Evolutionary conservation across 371 early-diverging fungal genomes (phyloP).

Genomic region (Mortierella sp.): DNA sequence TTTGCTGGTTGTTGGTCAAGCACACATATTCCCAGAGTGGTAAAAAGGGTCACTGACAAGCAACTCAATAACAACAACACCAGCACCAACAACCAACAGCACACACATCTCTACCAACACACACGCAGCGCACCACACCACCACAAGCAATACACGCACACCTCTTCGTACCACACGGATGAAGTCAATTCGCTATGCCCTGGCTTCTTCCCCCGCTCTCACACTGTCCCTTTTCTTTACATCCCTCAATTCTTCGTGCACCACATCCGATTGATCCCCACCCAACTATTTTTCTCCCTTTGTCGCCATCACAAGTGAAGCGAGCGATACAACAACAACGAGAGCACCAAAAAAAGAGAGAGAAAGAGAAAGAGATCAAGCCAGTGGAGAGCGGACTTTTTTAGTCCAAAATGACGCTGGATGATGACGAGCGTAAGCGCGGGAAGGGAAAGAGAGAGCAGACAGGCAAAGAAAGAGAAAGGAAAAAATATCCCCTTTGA

Average conservation of each 20-base stretch:
- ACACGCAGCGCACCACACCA: not conserved
- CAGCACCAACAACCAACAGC: not conserved
- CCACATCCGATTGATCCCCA: conserved; percentile 3
- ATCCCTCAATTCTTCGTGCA: not conserved
- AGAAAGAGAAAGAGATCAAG: conserved; percentile 1
- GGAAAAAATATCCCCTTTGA: no score
- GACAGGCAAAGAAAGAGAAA: not conserved
- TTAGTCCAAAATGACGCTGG: conserved; percentile 5
- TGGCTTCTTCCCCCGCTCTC: not conserved
- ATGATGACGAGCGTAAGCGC: conserved; percentile 15
- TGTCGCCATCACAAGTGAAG: not conserved
- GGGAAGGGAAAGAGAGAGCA: not conserved
- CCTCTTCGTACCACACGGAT: no score
- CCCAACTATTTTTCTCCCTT: not conserved
- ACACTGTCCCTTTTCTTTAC: not conserved
- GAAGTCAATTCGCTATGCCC: not conserved
- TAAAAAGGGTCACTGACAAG: conserved; percentile 4
- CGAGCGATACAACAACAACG: not conserved
- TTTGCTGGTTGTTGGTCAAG: conserved; percentile 4
- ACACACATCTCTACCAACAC: not conserved
- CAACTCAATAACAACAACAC: conserved; percentile 1
- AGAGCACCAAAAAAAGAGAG: not conserved
- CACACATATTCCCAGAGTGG: not conserved
- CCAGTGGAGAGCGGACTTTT: conserved; percentile 7
- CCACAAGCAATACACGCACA: not conserved